Evolutionary conservation across 2,329 filamentous ascomycete genomes (phyloP), one percentile per base, ranked within the genome.

Genomic region (Cladosporium sp.): DNA sequence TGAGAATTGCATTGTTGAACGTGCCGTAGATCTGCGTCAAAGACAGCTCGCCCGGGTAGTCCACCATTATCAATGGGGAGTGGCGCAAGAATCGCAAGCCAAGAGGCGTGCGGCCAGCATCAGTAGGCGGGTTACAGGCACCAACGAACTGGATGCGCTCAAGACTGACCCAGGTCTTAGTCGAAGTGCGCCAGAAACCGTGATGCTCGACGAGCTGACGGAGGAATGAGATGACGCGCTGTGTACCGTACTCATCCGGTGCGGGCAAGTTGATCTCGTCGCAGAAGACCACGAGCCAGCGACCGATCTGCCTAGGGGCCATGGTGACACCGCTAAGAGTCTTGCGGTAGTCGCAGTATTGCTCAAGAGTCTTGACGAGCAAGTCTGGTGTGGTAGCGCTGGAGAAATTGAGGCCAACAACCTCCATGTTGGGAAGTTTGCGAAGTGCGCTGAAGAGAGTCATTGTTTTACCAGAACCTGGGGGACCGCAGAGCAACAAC

Each of bases 281-380:
- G 62, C 93, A 99, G 78, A 99, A 99, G 55, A 99, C 83, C 39
- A 99, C 92, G 32, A 99, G 79, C 93, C 93, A 99, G 59, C 92
- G 85, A 18, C 93, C 93, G 60, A 98, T 95, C 67, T 98, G 94
- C 6, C 86, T 95, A 0, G 93, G 93, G 19, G 92, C 95, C 57
- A 99, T 85, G 62, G 96, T 86, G 16, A 97, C 90, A 36, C 93
- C 93, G 65, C 93, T 97, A 41, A 97, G 75, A 0, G 93, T 97
- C 79, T 98, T 98, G 76, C 92, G 94, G 74, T 99, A 98, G 71
- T 98, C 93, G 71, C 93, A 99, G 70, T 98, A 96, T 67, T 98
- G 94, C 72, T 98, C 93, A 59, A 99, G 95, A 0, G 94, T 98
- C 78, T 98, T 98, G 75, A 98, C 91, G 55, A 99, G 80, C 22